Conservation (phyloP, 176 grass and related monocot genomes). For the Secale cereale region DNA sequence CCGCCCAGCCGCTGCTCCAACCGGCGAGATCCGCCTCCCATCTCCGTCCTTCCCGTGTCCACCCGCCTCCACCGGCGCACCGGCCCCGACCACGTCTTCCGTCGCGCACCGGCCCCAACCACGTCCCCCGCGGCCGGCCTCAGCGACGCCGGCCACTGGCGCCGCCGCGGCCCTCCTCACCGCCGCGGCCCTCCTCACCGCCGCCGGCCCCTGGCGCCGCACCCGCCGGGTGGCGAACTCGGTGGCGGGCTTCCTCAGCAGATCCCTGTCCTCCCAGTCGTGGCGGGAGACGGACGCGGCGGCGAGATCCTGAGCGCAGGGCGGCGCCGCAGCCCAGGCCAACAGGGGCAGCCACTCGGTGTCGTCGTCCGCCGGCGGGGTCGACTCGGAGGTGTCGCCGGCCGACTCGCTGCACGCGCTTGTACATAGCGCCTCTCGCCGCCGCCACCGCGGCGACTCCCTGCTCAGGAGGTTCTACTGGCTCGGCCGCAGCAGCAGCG, state of each 20-base stretch:
- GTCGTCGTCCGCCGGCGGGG: slow-evolving; percentile 20
- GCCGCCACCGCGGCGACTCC: slow-evolving; percentile 6
- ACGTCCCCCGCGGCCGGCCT: too few species aligned
- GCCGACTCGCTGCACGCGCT: not conserved
- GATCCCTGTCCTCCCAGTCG: slow-evolving; percentile 59
- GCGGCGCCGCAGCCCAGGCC: not conserved
- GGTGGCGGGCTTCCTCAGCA: slow-evolving; percentile 47
- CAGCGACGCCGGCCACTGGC: too few species aligned
- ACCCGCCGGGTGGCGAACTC: slow-evolving; percentile 28
- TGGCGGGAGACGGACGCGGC: slow-evolving; percentile 22
- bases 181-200: too few species aligned
- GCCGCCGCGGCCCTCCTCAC: too few species aligned
- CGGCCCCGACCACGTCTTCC: too few species aligned
- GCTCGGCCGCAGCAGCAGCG: slow-evolving; percentile 60
- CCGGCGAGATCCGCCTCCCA: too few species aligned
- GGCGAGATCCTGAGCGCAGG: not conserved
- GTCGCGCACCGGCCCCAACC: too few species aligned
- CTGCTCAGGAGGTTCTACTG: slow-evolving; percentile 35
- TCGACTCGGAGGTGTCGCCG: slow-evolving; percentile 30
- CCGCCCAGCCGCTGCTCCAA: too few species aligned
- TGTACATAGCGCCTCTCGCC: not conserved
- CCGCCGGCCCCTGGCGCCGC: too few species aligned
- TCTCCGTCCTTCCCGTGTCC: too few species aligned
- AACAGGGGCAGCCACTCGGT: slow-evolving; percentile 23
- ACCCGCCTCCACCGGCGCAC: too few species aligned